Evolutionary conservation across 768 basidiomycete species (phyloP).

Genomic region (Pleurotus eryngii): DNA sequence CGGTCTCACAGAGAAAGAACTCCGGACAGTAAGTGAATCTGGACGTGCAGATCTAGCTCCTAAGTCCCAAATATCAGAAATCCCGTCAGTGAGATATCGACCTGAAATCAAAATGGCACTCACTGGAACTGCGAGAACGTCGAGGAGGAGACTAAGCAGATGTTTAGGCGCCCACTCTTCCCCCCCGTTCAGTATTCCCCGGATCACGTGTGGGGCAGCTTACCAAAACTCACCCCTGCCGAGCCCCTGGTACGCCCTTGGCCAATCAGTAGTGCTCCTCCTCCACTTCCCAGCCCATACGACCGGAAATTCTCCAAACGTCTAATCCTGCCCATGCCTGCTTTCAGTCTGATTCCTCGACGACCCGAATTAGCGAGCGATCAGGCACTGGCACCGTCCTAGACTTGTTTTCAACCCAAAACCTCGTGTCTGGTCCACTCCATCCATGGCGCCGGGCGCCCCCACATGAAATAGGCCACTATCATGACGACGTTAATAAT

Average conservation of each 20-base stretch:
- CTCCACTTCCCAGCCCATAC: not conserved
- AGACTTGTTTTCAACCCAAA: conserved; percentile 2
- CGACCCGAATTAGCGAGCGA: conserved; percentile 1
- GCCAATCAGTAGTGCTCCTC: not conserved
- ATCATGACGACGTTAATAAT: conserved; percentile 5
- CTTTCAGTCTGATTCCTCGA: not conserved
- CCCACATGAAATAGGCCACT: not conserved
- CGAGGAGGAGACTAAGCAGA: not conserved
- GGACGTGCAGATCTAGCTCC: not conserved
- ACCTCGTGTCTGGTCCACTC: conserved; percentile 1
- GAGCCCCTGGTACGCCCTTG: not conserved
- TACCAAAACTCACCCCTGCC: not conserved
- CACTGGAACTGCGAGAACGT: not conserved
- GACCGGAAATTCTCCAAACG: conserved; percentile 6
- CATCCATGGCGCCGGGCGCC: not conserved
- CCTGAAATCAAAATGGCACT: too few species aligned
- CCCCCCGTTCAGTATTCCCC: too few species aligned
- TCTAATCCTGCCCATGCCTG: conserved; percentile 6
- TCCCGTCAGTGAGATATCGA: not conserved
- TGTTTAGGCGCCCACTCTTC: too few species aligned
- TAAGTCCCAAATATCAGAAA: not conserved
- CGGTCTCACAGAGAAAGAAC: conserved; percentile 1
- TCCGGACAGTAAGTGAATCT: conserved; percentile 3
- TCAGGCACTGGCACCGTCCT: conserved; percentile 6
- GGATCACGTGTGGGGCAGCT: not conserved